Conservation (phyloP, 2,329 filamentous ascomycete species). For the Leptodontidium sp. region DNA sequence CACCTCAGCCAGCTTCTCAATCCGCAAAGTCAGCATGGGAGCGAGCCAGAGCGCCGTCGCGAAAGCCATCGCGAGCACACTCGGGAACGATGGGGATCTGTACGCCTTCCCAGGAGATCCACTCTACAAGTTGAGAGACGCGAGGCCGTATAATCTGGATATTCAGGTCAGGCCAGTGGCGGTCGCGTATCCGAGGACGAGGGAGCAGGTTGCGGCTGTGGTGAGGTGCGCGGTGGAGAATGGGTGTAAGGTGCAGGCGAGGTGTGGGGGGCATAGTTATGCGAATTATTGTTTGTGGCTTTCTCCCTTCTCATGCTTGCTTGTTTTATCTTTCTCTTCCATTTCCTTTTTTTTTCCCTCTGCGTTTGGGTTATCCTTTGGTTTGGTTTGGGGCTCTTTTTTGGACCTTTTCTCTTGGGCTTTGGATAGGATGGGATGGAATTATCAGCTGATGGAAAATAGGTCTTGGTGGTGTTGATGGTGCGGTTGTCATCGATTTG, state of each 20-base stretch:
- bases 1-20: background rate
- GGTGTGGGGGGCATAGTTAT: slow-evolving; percentile 62
- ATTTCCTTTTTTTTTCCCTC: background rate
- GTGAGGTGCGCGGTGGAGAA: slow-evolving; percentile 54
- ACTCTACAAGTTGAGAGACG: slow-evolving; percentile 32
- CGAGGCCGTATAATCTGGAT: slow-evolving; percentile 40
- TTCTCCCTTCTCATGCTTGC: too few species aligned
- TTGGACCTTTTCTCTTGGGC: too few species aligned
- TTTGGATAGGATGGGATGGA: too few species aligned
- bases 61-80: slow-evolving; percentile 26
- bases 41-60: slow-evolving; percentile 24
- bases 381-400: too few species aligned
- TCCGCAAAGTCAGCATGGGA: slow-evolving; percentile 24
- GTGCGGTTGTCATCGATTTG: slow-evolving; percentile 63
- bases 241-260: slow-evolving; percentile 57
- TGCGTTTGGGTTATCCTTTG: too few species aligned
- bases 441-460: slow-evolving; percentile 12
- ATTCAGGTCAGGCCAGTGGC: slow-evolving; percentile 35
- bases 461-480: slow-evolving; percentile 57
- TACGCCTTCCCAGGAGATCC: slow-evolving; percentile 36
- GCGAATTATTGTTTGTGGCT: slow-evolving; percentile 50
- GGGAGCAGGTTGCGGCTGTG: slow-evolving; percentile 51
- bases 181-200: slow-evolving; percentile 42
- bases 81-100: slow-evolving; percentile 31
- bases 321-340: background rate